Base-by-base conservation (phyloP, 148 eudicot species). In the Limonium bicolor region DNA sequence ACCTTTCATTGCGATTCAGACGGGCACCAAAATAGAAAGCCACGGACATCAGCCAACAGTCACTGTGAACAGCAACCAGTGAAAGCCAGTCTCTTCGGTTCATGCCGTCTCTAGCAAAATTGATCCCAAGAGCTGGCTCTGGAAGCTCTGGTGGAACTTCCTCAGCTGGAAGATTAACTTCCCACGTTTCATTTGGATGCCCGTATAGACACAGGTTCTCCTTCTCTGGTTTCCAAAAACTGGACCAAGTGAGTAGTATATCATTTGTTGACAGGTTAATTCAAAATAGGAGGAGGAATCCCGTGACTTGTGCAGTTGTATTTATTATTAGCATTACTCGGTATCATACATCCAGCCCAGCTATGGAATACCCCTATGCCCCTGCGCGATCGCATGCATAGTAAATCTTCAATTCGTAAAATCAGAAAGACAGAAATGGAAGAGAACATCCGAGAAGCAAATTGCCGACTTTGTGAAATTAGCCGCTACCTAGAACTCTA, bases 111-210 rank as follows among this genome's bases (percentile, higher is more conserved):
- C 95, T 74, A 4, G 95, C 95, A 61, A 85, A 85, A 64, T 85
- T 85, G 55, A 85, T 85, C 53, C 95, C 95, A 19, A 85, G 71
- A 28, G 95, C 95, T 38, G 95, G 95, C 69, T 85, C 95, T 18
- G 95, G 95, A 63, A 85, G 92, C 72, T 85, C 95, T 0, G 95
- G 92, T 41, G 95, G 95, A 47, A 85, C 95, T 67, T 85, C 92
- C 57, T 85, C 95, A 4, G 95, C 92, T 9, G 95, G 95, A 41
- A 85, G 73, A 66, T 71, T 77, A 12, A 85, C 95, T 67, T 85
- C 95, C 95, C 95, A 85, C 19, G 66, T 41, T 55, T 80, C 92
- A 70, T 70, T 73, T 20, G 86, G 66, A 58, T 77, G 92, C 39
- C 95, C 95, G 59, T 85, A 85, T 42, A 85, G 65, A 65, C 95